Base-by-base conservation (phyloP, 1,284 basidiomycete species). In the Malassezia sp. region DNA sequence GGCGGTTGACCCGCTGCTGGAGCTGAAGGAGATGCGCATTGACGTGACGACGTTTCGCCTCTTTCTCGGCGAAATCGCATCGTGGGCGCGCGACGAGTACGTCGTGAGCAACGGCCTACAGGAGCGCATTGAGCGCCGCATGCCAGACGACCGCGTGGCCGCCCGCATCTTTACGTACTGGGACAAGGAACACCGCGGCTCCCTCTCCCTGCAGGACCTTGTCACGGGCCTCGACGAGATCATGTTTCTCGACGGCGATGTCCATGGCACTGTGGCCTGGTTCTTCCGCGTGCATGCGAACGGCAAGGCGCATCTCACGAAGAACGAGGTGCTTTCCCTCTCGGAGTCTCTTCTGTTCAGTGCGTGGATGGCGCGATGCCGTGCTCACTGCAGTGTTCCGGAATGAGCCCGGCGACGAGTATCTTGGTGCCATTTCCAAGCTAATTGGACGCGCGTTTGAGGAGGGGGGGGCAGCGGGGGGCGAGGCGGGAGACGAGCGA, bases 261-360 rank as follows among this genome's bases (percentile, higher is more conserved):
- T 97, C 52, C 93, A 96, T 87, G 85, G 89, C 52, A 91, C 86
- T 61, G 95, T 96, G 60, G 85, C 93, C 70, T 96, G 91, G 89
- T 91, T 97, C 74, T 96, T 97, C 73, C 84, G 85, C 57, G 72
- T 97, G 40, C 67, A 70, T 30, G 90, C 90, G 72, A 84, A 96
- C 71, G 88, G 86, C 56, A 89, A 96, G 63, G 88, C 88, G 0
- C 89, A 77, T 66, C 74, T 97, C 53, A 91, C 89, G 2, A 95
- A 91, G 72, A 90, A 96, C 63, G 91, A 97, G 71, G 85, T 96
- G 23, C 74, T 99, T 57, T 74, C 77, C 40, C 73, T 97, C 30
- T 95, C 90, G 3, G 90, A 96, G 72, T 86, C 87, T 14, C 77
- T 97, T 42, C 74, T 97, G 14, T 69, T 65, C 46, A 71, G 87